phyloP scores from a whole-genome alignment of 1,139 yeast species.

The Blastobotrys arbuscula region DNA sequence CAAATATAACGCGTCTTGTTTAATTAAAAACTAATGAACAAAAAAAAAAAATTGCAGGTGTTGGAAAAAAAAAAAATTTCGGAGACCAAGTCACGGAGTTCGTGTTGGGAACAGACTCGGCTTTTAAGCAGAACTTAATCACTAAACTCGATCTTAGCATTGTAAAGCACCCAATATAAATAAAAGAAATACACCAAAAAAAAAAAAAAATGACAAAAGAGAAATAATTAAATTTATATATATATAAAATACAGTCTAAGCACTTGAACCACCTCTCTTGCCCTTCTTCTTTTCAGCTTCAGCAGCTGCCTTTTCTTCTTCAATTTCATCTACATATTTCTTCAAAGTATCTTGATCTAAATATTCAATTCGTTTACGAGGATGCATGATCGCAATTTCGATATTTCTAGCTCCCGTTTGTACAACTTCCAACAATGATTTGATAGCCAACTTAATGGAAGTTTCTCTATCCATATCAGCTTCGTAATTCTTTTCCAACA shows the following conservation, averaged over 20 bases:
- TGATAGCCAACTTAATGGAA: slow-evolving; percentile 75
- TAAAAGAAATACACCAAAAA: background rate
- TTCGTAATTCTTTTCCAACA: slow-evolving; percentile 83
- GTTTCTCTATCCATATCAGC: slow-evolving; percentile 68
- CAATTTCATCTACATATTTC: slow-evolving; percentile 73
- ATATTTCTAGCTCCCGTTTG: slow-evolving; percentile 97
- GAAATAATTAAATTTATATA: background rate
- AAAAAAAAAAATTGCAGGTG: too few relatives aligned
- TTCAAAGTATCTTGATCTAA: slow-evolving; percentile 65
- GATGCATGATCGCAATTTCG: slow-evolving; percentile 82
- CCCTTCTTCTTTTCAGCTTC: slow-evolving; percentile 70
- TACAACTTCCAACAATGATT: slow-evolving; percentile 87
- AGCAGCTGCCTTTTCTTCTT: slow-evolving; percentile 85
- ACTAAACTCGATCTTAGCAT: too few relatives aligned
- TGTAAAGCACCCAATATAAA: too few relatives aligned
- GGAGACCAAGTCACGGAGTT: too few relatives aligned
- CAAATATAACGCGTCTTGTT: too few relatives aligned
- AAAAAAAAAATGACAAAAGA: background rate
- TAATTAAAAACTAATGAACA: too few relatives aligned
- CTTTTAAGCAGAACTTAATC: too few relatives aligned
- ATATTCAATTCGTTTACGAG: slow-evolving; percentile 45
- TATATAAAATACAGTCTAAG: background rate
- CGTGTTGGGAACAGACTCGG: too few relatives aligned
- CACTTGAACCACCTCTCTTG: background rate
- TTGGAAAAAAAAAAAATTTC: too few relatives aligned